Conservation (phyloP, 345 rosid species). For the Rhodomyrtus tomentosa region DNA sequence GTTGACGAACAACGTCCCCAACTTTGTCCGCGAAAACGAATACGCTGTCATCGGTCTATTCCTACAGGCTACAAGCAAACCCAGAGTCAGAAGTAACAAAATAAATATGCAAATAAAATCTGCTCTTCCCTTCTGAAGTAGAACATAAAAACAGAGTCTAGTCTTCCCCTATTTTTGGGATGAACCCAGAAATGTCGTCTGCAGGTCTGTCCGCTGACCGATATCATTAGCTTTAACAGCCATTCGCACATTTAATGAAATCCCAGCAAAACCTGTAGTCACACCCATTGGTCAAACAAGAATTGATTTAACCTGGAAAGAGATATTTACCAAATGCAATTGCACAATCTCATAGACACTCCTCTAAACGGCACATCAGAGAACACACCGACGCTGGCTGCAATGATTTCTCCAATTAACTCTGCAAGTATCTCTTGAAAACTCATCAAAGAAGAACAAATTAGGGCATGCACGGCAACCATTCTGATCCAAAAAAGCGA, state of each 20-base stretch:
- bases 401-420: background rate
- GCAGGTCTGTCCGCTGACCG: background rate
- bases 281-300: background rate
- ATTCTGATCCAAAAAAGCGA: no score
- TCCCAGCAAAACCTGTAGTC: background rate
- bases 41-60: background rate
- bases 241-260: background rate
- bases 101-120: background rate
- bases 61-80: background rate
- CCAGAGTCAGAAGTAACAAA: background rate
- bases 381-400: background rate
- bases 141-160: background rate
- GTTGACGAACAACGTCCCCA: background rate
- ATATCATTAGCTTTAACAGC: background rate
- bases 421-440: background rate
- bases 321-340: background rate
- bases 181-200: background rate
- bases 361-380: background rate
- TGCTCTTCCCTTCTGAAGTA: background rate
- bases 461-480: no score
- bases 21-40: background rate
- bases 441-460: background rate
- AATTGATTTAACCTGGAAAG: background rate
- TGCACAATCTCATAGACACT: background rate
- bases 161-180: background rate